A percentile compares a stretch with the other conserved stretches of the same genome.
phyloP scores from a whole-genome alignment of 2,329 filamentous ascomycete species.

The Talaromyces funiculosus region DNA sequence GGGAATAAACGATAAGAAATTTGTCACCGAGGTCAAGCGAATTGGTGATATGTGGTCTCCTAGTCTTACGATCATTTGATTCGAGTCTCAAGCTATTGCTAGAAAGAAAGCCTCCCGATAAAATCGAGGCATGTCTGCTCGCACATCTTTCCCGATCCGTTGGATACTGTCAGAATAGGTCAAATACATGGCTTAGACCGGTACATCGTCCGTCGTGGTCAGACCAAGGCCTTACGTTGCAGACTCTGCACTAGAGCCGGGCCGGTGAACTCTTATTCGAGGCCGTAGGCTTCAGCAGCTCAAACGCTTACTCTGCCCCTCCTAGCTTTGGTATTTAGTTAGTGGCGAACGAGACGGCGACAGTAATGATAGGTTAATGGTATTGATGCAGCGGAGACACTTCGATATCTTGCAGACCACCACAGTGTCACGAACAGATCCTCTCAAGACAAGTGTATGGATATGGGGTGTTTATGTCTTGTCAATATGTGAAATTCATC shows the following conservation, averaged over 20 bases:
- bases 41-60: constrained; percentile 84
- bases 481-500: not conserved
- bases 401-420: not conserved
- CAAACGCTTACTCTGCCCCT: not conserved
- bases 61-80: constrained; percentile 56
- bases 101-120: not conserved
- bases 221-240: not conserved
- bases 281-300: not conserved
- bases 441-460: not conserved
- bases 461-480: not conserved
- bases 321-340: not conserved
- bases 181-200: not conserved
- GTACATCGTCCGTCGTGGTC: not conserved
- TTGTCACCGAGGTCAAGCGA: constrained; percentile 73
- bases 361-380: not conserved
- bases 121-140: not conserved
- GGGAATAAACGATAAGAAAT: constrained; percentile 75
- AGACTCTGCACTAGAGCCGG: not conserved
- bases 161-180: not conserved
- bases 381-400: not conserved
- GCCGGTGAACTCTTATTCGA: not conserved
- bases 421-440: not conserved
- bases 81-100: too few species aligned
- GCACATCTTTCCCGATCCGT: not conserved
- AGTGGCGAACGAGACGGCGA: not conserved